Conservation (phyloP, 202 grass and related monocot genomes). For the Miscanthus sacchariflorus region DNA sequence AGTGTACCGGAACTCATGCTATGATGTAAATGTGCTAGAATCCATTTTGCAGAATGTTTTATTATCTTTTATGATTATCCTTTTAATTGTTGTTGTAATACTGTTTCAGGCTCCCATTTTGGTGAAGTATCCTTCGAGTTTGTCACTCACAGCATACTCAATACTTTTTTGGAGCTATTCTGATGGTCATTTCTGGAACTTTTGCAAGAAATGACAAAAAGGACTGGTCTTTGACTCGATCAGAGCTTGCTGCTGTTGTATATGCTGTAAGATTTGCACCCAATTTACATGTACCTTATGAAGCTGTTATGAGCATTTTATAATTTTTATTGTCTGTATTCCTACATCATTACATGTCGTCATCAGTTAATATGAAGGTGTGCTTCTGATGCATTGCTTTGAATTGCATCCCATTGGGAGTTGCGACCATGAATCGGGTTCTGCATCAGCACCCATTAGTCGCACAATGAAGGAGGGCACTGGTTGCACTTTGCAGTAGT, state of each 20-base stretch:
- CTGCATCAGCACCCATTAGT: too few relatives aligned
- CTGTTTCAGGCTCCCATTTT: conserved; percentile 75
- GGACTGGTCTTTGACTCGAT: conserved; percentile 74
- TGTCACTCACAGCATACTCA: conserved; percentile 81
- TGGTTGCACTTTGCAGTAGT: not conserved
- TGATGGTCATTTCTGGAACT: conserved; percentile 78
- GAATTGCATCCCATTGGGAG: not conserved
- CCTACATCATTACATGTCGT: not conserved
- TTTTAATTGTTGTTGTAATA: conserved; percentile 31
- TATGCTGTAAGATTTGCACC: conserved; percentile 72
- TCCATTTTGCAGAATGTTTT: conserved; percentile 16
- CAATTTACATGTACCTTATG: not conserved
- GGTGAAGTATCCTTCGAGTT: conserved; percentile 70
- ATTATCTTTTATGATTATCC: conserved; percentile 13
- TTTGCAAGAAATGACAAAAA: conserved; percentile 56
- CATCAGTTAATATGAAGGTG: not conserved
- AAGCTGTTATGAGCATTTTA: not conserved
- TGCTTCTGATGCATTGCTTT: not conserved
- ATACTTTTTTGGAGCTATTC: conserved; percentile 79
- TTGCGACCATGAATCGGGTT: too few relatives aligned
- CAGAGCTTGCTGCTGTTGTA: conserved; percentile 73
- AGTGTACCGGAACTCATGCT: not conserved
- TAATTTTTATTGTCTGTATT: conserved; percentile 17
- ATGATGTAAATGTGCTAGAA: not conserved
- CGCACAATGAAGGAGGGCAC: too few relatives aligned